phyloP scores from a whole-genome alignment of 257 asterid species.

The Phtheirospermum japonicum region DNA sequence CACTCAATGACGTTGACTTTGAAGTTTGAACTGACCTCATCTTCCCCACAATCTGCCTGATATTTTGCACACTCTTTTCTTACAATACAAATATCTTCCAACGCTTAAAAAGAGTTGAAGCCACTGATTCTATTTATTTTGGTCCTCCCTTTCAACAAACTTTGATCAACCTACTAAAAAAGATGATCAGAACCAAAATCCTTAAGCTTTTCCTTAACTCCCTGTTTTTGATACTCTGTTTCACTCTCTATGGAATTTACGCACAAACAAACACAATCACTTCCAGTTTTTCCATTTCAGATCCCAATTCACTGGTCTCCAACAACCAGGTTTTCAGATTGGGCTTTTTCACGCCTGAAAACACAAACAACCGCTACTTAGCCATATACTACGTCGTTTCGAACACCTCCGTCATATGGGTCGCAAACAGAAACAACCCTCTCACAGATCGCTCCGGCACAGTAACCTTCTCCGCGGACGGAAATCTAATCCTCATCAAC shows the following conservation, averaged over 20 bases:
- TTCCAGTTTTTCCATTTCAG: constrained; percentile 16
- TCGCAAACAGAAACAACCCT: constrained; percentile 33
- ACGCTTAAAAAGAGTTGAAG: too few relatives aligned
- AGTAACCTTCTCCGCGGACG: constrained; percentile 17
- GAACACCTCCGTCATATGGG: constrained; percentile 32
- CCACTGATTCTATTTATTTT: too few relatives aligned
- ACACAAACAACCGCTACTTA: constrained; percentile 39
- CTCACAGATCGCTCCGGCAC: constrained; percentile 28
- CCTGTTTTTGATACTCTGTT: not conserved
- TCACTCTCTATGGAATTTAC: constrained; percentile 4
- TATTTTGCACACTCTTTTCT: too few relatives aligned
- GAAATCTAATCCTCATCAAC: constrained; percentile 30
- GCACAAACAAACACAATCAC: constrained; percentile 38
- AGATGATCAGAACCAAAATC: not conserved
- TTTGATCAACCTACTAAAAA: not conserved
- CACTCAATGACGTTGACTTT: not conserved
- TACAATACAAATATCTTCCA: too few relatives aligned
- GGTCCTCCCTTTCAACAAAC: too few relatives aligned
- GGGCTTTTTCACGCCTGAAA: constrained; percentile 43
- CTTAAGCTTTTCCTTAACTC: not conserved
- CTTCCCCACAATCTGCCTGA: too few relatives aligned
- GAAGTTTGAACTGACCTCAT: too few relatives aligned
- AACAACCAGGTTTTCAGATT: constrained; percentile 18
- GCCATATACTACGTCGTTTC: constrained; percentile 41
- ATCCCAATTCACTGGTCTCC: constrained; percentile 32